Conservation (phyloP, 805 yeast species). For the Isabelozyma pseudorhagii region DNA sequence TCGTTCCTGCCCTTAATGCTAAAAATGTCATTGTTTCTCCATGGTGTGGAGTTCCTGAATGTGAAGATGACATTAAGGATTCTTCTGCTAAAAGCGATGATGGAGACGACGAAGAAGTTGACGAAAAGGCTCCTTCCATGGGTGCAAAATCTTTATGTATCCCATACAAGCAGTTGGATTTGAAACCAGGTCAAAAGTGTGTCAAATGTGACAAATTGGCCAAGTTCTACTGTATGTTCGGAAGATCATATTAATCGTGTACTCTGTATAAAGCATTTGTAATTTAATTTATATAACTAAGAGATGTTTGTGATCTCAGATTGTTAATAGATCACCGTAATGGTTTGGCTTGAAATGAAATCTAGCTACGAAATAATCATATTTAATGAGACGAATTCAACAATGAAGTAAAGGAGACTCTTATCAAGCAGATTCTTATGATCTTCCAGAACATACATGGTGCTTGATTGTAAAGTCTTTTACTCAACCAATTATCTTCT, state of each 20-base stretch:
- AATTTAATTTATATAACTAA: too few species aligned
- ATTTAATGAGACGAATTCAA: too few species aligned
- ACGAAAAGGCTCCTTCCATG: conserved; percentile 97
- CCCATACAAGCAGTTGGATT: conserved; percentile 87
- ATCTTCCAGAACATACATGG: too few species aligned
- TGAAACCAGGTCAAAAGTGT: conserved; percentile 80
- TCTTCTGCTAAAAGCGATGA: conserved; percentile 77
- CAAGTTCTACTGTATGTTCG: conserved; percentile 86
- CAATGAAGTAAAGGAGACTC: too few species aligned
- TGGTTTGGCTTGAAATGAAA: too few species aligned
- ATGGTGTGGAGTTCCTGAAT: conserved; percentile 93
- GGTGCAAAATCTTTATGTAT: conserved; percentile 98
- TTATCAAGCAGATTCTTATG: too few species aligned
- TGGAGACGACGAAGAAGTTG: conserved; percentile 80
- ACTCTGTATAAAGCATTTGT: background rate
- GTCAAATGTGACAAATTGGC: conserved; percentile 80
- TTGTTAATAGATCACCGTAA: too few species aligned
- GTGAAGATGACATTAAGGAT: conserved; percentile 97
- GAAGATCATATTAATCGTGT: conserved; percentile 76
- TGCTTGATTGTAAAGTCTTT: too few species aligned
- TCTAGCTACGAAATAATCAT: too few species aligned
- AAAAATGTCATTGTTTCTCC: conserved; percentile 92
- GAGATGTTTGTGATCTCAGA: too few species aligned
- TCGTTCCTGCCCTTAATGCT: conserved; percentile 86
- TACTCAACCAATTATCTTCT: too few species aligned